Evolutionary conservation across 768 basidiomycete species (phyloP).

Genomic region (Tricholoma sp.): DNA sequence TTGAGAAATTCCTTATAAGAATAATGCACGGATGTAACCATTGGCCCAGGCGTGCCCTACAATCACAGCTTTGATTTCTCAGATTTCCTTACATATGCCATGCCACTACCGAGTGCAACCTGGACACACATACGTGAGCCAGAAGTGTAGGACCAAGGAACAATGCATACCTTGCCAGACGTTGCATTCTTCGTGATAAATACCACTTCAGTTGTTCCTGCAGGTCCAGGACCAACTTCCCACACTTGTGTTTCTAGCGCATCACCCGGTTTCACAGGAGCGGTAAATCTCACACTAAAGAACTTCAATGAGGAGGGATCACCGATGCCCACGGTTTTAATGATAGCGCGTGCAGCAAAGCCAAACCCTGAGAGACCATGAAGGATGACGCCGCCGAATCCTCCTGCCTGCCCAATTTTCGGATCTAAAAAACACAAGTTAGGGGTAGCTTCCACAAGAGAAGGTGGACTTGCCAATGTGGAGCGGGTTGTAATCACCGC

Average conservation of each 20-base stretch:
- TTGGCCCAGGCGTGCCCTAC: too few species aligned
- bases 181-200: conserved; percentile 59
- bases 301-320: conserved; percentile 59
- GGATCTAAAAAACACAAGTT: conserved; percentile 48
- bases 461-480: conserved; percentile 50
- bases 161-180: conserved; percentile 47
- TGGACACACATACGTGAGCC: conserved; percentile 9
- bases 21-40: too few species aligned
- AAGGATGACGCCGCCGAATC: conserved; percentile 82
- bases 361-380: conserved; percentile 83
- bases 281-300: conserved; percentile 74
- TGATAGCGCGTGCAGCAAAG: conserved; percentile 72
- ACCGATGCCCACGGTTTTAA: conserved; percentile 55
- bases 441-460: background rate
- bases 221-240: conserved; percentile 66
- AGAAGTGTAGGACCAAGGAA: background rate
- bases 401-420: conserved; percentile 58
- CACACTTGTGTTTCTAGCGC: conserved; percentile 72
- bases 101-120: conserved; percentile 54
- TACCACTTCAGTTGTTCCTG: conserved; percentile 53
- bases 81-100: conserved; percentile 57
- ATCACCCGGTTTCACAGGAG: conserved; percentile 82
- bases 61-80: conserved; percentile 21
- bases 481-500: conserved; percentile 76
- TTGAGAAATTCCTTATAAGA: too few species aligned